A percentile compares a stretch with the other conserved stretches of the same genome.
phyloP scores from a whole-genome alignment of 2,329 filamentous ascomycete species.

The Triangularia setosa region DNA sequence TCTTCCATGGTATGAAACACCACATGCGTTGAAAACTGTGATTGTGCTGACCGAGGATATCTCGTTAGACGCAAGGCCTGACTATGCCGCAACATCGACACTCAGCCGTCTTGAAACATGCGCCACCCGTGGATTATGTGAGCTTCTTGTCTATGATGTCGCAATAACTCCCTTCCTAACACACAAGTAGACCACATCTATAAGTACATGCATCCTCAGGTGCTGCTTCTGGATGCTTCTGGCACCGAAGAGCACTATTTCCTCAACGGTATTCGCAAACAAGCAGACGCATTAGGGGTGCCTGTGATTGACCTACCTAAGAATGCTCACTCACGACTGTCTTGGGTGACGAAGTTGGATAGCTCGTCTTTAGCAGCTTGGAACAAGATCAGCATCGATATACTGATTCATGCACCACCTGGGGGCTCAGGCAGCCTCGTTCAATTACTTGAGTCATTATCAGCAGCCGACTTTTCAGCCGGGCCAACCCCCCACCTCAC shows the following conservation, averaged over 20 bases:
- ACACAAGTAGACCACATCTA: conserved; percentile 58
- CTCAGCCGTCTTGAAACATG: conserved; percentile 65
- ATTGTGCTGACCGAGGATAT: background rate
- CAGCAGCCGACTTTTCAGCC: conserved; percentile 70
- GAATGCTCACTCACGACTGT: conserved; percentile 57
- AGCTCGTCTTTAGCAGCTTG: conserved; percentile 67
- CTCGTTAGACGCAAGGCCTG: conserved; percentile 66
- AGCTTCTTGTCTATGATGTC: conserved; percentile 24
- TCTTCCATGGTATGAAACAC: conserved; percentile 47
- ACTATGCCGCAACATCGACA: conserved; percentile 66
- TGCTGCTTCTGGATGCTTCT: conserved; percentile 67
- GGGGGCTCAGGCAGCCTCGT: conserved; percentile 70
- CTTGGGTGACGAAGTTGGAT: conserved; percentile 78
- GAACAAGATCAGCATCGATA: conserved; percentile 74
- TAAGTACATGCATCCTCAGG: conserved; percentile 72
- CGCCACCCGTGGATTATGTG: conserved; percentile 61
- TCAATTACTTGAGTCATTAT: conserved; percentile 72
- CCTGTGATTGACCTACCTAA: conserved; percentile 72
- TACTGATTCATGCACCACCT: conserved; percentile 73
- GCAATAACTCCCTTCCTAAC: conserved; percentile 1
- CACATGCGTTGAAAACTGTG: background rate
- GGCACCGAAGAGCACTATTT: conserved; percentile 67
- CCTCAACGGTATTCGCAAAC: conserved; percentile 53
- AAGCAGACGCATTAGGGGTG: conserved; percentile 48
- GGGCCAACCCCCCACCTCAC: conserved; percentile 69